These are phyloP conservation scores for Davidsoniella eucalypti DNA, from an alignment of 2,329 filamentous ascomycete species.

Conservation along the genomic window DNA sequence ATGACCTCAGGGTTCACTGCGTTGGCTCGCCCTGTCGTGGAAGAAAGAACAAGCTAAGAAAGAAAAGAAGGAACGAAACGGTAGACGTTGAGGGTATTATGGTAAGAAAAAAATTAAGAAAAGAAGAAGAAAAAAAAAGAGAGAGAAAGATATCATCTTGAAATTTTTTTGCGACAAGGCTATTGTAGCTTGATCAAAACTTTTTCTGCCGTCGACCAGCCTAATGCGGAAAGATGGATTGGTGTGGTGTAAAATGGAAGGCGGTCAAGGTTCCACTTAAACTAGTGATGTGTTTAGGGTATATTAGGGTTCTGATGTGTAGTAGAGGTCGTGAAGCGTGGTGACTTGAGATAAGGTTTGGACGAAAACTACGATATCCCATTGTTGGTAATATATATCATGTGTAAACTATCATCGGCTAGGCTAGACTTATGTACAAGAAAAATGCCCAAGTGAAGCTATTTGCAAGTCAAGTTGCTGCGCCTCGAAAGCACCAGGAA, in stretches of 20 bases:
- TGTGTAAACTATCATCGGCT: no score
- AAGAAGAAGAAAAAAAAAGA: constrained; percentile 13
- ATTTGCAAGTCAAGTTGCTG: no score
- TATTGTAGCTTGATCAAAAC: constrained; percentile 14
- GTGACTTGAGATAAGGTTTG: neutral
- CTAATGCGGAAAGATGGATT: neutral
- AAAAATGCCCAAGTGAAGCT: no score
- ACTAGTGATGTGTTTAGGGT: neutral
- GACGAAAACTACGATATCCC: no score
- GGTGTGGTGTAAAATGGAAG: neutral
- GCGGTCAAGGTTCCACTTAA: constrained; percentile 1
- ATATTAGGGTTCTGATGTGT: neutral
- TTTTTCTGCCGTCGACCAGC: constrained; percentile 10
- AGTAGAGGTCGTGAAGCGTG: neutral
- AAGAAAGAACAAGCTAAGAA: constrained; percentile 15
- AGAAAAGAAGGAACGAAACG: constrained; percentile 6
- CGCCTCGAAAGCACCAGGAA: no score
- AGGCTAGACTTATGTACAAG: no score
- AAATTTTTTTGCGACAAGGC: constrained; percentile 11
- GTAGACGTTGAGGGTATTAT: constrained; percentile 9
- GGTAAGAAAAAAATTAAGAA: constrained; percentile 4
- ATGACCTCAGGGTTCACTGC: constrained; percentile 40
- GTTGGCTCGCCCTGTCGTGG: constrained; percentile 38
- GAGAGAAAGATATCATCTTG: constrained; percentile 3
- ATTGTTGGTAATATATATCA: no score